Evolutionary conservation across 164 flowering plant genomes (phyloP).

Genomic region (Taxillus chinensis): DNA sequence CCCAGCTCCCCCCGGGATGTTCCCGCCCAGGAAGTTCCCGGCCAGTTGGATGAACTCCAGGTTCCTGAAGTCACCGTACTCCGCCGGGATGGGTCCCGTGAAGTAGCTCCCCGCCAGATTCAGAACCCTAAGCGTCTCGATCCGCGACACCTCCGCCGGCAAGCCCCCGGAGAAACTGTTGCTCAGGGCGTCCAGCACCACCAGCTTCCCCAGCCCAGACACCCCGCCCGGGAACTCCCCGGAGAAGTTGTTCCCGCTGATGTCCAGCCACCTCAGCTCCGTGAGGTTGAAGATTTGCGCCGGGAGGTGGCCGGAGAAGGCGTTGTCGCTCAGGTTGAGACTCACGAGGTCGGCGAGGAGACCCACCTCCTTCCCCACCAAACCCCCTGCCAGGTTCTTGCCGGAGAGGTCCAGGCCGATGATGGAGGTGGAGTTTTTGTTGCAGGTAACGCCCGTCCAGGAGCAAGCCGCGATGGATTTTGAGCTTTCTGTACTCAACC

Average conservation of each 20-base stretch:
- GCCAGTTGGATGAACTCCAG: conserved; percentile 82
- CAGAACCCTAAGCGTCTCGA: conserved; percentile 51
- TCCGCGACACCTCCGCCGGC: conserved; percentile 46
- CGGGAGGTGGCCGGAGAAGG: conserved; percentile 62
- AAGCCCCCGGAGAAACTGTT: conserved; percentile 81
- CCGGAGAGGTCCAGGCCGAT: conserved; percentile 50
- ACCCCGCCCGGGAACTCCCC: conserved; percentile 54
- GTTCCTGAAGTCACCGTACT: conserved; percentile 59
- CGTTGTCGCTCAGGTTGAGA: conserved; percentile 75
- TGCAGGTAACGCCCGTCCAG: conserved; percentile 77
- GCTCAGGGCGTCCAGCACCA: conserved; percentile 73
- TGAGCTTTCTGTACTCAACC: conserved; percentile 16
- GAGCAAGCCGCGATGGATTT: conserved; percentile 45
- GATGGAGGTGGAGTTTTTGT: conserved; percentile 34
- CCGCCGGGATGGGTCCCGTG: conserved; percentile 64
- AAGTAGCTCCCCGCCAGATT: conserved; percentile 96
- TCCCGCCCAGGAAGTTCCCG: conserved; percentile 61
- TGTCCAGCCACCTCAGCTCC: conserved; percentile 49
- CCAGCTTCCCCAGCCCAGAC: conserved; percentile 30
- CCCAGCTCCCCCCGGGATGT: conserved; percentile 60
- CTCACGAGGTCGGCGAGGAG: conserved; percentile 39
- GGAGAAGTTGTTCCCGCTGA: conserved; percentile 81
- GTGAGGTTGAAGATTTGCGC: conserved; percentile 49
- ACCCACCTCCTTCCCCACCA: conserved; percentile 48
- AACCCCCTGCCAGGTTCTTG: conserved; percentile 47